phyloP scores from a whole-genome alignment of 2,329 filamentous ascomycete genomes.

The Fonsecaea monophora region DNA sequence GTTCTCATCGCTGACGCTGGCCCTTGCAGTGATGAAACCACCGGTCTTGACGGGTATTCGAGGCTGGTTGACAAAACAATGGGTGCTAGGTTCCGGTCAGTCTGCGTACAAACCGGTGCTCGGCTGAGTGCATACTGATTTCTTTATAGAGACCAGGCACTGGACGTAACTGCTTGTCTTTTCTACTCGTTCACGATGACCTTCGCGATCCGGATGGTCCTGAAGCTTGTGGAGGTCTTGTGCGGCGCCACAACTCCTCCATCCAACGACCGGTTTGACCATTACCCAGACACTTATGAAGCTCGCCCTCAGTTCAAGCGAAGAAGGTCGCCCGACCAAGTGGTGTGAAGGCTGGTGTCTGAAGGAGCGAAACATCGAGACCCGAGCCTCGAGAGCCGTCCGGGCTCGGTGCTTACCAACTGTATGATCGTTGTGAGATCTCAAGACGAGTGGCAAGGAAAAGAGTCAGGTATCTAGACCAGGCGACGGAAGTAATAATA shows the following conservation, averaged over 20 bases:
- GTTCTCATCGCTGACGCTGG: background rate
- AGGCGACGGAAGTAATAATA: background rate
- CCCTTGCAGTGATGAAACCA: constrained; percentile 8
- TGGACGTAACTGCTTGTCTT: constrained; percentile 18
- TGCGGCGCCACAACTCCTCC: background rate
- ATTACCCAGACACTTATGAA: constrained; percentile 16
- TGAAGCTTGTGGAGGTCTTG: constrained; percentile 7
- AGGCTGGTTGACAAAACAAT: constrained; percentile 15
- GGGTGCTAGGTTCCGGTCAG: constrained; percentile 19
- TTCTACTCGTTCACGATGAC: constrained; percentile 18
- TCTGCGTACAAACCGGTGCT: background rate
- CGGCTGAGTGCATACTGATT: constrained; percentile 2
- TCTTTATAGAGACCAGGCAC: constrained; percentile 10
- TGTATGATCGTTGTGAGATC: background rate
- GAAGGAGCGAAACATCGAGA: background rate
- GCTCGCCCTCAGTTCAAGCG: constrained; percentile 15
- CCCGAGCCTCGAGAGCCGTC: background rate
- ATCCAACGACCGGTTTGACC: constrained; percentile 3
- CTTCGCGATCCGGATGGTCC: constrained; percentile 6
- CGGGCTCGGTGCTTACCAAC: too few species aligned
- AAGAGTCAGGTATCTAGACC: background rate
- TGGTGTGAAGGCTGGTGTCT: background rate
- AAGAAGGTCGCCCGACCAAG: background rate
- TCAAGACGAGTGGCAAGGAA: background rate
- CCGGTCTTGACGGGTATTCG: constrained; percentile 16